These are phyloP conservation scores for Pilaira anomala DNA, from an alignment of 192 early-diverging fungal species.

Conservation along the genomic window DNA sequence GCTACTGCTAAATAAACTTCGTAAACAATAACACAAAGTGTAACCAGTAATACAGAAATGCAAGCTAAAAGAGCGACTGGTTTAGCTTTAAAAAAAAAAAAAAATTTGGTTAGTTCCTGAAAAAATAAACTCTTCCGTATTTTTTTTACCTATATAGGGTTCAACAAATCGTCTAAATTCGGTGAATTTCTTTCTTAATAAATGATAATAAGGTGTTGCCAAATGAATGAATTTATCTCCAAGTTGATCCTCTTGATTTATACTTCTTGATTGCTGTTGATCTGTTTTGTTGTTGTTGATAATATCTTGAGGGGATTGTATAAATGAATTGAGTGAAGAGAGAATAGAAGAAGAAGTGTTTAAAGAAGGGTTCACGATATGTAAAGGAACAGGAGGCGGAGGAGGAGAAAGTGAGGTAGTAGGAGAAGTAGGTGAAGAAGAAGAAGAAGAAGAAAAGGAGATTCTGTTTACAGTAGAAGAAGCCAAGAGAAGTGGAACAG, in stretches of 20 bases:
- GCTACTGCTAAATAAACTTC: slow-evolving; percentile 13
- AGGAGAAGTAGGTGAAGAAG: slow-evolving; percentile 3
- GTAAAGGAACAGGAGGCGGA: slow-evolving; percentile 2
- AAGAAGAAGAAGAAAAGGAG: neutral
- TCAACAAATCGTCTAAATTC: neutral
- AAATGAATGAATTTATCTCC: neutral
- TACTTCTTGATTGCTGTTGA: no score
- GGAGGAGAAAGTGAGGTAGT: neutral
- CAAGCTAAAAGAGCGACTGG: slow-evolving; percentile 4
- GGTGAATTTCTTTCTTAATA: neutral
- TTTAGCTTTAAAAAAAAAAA: slow-evolving; percentile 5
- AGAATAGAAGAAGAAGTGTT: neutral
- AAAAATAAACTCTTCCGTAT: neutral
- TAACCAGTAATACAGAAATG: neutral
- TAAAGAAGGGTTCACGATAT: neutral
- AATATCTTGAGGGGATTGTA: neutral
- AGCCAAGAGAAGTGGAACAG: neutral
- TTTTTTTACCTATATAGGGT: slow-evolving; percentile 7
- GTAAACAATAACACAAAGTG: slow-evolving; percentile 4
- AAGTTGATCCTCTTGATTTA: neutral
- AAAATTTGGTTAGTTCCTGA: neutral
- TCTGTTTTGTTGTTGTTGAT: no score
- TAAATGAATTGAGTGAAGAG: neutral
- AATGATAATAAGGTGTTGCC: neutral
- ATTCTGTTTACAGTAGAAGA: neutral